These are phyloP conservation scores for Candida chauliodis DNA, from an alignment of 805 yeast genomes.

Conservation along the genomic window DNA sequence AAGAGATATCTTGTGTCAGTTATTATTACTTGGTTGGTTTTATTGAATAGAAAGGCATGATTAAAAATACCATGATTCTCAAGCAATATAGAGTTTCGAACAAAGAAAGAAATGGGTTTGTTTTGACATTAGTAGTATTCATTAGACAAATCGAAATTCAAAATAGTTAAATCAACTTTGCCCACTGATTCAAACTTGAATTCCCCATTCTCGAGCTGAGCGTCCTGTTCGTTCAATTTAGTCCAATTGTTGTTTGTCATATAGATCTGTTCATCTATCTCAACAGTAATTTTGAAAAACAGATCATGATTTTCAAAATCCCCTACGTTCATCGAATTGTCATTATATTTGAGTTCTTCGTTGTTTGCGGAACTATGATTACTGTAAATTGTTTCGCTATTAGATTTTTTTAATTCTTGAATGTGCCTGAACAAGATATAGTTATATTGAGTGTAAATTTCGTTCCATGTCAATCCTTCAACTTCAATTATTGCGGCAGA, in stretches of 20 bases:
- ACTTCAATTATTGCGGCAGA: conserved; percentile 17
- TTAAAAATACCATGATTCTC: no score
- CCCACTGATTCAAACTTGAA: conserved; percentile 19
- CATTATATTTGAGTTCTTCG: neutral
- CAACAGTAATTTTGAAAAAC: conserved; percentile 20
- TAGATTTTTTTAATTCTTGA: conserved; percentile 23
- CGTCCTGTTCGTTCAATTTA: conserved; percentile 9
- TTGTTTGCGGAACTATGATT: neutral
- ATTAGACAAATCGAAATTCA: conserved; percentile 28
- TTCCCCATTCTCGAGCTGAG: neutral
- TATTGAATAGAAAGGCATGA: no score
- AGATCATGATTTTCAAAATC: conserved; percentile 9
- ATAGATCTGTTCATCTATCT: conserved; percentile 20
- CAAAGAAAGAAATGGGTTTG: no score
- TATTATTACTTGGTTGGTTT: no score
- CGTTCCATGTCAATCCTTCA: conserved; percentile 30
- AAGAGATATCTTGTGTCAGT: no score
- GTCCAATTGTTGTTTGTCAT: conserved; percentile 22
- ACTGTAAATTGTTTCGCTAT: neutral
- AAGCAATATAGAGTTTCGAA: no score
- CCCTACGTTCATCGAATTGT: neutral
- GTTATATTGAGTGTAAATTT: conserved; percentile 28
- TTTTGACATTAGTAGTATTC: no score
- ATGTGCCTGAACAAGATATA: conserved; percentile 28
- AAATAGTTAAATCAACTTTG: conserved; percentile 22